Conservation (phyloP, 495 filamentous ascomycete genomes). For the Penicillium desertorum region DNA sequence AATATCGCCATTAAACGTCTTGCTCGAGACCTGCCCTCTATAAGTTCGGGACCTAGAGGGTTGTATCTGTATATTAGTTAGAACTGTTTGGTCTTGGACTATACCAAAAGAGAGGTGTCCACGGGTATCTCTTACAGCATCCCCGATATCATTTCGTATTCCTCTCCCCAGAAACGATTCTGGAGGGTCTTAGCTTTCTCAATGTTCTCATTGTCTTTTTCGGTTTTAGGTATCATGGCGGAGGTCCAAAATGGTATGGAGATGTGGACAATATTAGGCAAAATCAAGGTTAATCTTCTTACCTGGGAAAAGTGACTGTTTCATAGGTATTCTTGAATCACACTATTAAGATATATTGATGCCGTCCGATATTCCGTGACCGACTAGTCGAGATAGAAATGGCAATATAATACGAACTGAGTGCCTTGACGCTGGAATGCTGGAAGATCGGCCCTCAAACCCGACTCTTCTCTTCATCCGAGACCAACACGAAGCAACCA, state of each 20-base stretch:
- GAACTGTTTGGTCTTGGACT: not conserved
- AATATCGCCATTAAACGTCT: constrained; percentile 7
- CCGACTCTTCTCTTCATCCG: not conserved
- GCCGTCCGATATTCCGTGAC: not conserved
- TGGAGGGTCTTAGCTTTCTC: not conserved
- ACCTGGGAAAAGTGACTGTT: not conserved
- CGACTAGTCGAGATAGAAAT: not conserved
- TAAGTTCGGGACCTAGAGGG: constrained; percentile 6
- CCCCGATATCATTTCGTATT: constrained; percentile 3
- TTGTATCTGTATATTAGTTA: constrained; percentile 4
- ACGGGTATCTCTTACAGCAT: not conserved
- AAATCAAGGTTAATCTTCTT: not conserved
- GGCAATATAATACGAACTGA: not conserved
- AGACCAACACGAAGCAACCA: not conserved
- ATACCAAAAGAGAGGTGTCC: not conserved
- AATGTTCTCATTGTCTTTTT: not conserved
- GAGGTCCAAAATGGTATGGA: not conserved
- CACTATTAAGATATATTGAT: not conserved
- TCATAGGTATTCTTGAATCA: not conserved
- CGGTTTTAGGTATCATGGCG: not conserved
- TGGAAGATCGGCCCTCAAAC: not conserved
- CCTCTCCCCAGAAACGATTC: not conserved
- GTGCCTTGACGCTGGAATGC: not conserved
- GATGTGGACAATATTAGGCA: not conserved
- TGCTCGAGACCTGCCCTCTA: constrained; percentile 14